These are phyloP conservation scores for Rhodotorula sp. DNA, from an alignment of 1,284 basidiomycete genomes.

Conservation along the genomic window DNA sequence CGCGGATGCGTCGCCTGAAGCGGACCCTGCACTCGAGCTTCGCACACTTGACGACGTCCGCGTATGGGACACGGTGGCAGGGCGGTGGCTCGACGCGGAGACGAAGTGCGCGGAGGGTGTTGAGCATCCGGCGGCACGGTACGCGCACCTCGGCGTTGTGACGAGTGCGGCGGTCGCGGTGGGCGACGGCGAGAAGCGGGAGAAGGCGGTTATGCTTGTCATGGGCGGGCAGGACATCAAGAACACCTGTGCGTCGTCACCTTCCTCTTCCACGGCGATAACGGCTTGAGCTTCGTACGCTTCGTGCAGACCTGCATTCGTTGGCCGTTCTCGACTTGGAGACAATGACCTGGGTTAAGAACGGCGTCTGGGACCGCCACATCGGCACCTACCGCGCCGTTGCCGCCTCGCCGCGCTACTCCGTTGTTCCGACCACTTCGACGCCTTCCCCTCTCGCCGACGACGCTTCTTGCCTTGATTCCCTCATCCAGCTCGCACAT, in stretches of 20 bases:
- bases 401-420: conserved; percentile 59
- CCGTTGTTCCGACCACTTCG: conserved; percentile 62
- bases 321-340: conserved; percentile 81
- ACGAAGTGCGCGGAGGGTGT: conserved; percentile 45
- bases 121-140: conserved; percentile 73
- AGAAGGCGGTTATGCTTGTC: conserved; percentile 59
- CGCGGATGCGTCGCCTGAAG: background rate
- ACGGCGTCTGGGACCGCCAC: conserved; percentile 77
- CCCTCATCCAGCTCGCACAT: conserved; percentile 17
- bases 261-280: background rate
- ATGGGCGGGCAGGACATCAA: conserved; percentile 84
- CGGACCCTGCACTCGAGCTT: conserved; percentile 56
- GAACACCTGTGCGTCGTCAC: conserved; percentile 50
- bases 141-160: conserved; percentile 74
- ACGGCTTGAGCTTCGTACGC: no score
- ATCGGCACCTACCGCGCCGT: conserved; percentile 92
- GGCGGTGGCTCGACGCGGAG: conserved; percentile 60
- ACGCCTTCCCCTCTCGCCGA: background rate
- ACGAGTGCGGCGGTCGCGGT: conserved; percentile 1
- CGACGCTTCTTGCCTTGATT: background rate
- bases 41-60: conserved; percentile 82
- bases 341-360: conserved; percentile 71
- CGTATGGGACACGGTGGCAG: conserved; percentile 72
- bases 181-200: conserved; percentile 1
- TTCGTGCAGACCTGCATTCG: conserved; percentile 71